Base-by-base conservation (phyloP, 495 filamentous ascomycete genomes). In the Bryoglossum gracile region DNA sequence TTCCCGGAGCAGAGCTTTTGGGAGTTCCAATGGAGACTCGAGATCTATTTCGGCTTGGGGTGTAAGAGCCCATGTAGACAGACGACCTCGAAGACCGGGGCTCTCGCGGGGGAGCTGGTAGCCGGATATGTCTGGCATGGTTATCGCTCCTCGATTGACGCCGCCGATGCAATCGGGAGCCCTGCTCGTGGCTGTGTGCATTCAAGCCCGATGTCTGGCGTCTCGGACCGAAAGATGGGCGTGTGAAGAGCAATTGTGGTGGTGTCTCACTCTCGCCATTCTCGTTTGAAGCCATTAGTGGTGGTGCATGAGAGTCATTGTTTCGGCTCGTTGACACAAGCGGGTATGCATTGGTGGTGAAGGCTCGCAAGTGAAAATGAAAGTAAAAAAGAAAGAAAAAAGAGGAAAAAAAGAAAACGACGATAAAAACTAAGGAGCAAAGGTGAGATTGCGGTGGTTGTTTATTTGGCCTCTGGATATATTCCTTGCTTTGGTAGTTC, bases 21-120 rank as follows among this genome's bases (percentile, higher is more conserved):
- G 53, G 39, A 13, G 37, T 50, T 41, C 43, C 30, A 23, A 50
- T 39, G 8, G 57, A 54, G 3, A 39, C 23, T 21, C 48, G 30
- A 5, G 56, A 47, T 1, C 41, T 46, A 4, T 40, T 43, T 2
- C 48, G 50, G 1, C 46, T 43, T 28, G 43, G 49, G 17, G 40
- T 33, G 43, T 60, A 68, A 4, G 65, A 68, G 11, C 65, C 62
- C 35, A 54, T 52, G 35, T 66, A 63, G 3, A 66, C 54, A 40
- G 54, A 59, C 9, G 59, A 51, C 23, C 55, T 22, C 24, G 48
- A 39, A 46, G 43, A 46, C 48, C 38, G 45, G 25, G 54, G 22
- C 38, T 50, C 44, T 24, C 24, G 18, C 34, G 50, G 33, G 23
- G 28, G 48, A 35, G 48, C 28, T 41, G 6, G 37, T 23, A 43